A percentile compares a stretch with the other conserved stretches of the same genome.
Conservation (phyloP, 164 flowering plant genomes). For the Annona squamosa region DNA sequence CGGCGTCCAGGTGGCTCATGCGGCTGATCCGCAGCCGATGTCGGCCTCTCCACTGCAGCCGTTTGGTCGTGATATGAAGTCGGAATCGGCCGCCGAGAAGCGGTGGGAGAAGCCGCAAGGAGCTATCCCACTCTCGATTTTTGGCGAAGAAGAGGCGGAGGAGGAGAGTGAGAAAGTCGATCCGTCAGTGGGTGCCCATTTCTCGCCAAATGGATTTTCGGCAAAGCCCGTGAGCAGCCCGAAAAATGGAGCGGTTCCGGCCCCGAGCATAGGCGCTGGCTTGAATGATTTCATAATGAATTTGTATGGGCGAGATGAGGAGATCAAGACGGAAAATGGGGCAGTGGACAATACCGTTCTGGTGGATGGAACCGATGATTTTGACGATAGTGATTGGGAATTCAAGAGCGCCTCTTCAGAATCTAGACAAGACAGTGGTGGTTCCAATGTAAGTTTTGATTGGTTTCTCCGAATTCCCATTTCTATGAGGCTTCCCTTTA, state of each 20-base stretch:
- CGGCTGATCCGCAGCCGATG: constrained; percentile 3
- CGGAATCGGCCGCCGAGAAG: constrained; percentile 6
- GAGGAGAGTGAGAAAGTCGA: constrained; percentile 15
- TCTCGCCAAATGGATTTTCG: constrained; percentile 3
- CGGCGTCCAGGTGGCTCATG: neutral
- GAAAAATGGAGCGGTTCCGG: constrained; percentile 17
- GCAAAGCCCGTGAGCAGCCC: constrained; percentile 5
- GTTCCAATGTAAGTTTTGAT: constrained; percentile 23
- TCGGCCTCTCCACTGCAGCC: constrained; percentile 3
- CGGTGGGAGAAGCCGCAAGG: constrained; percentile 46
- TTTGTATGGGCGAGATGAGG: constrained; percentile 27
- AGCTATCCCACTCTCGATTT: constrained; percentile 68
- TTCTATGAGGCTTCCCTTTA: neutral
- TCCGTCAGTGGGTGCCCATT: constrained; percentile 5
- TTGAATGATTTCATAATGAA: constrained; percentile 36
- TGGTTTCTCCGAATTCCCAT: neutral
- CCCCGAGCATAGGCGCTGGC: neutral
- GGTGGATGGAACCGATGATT: constrained; percentile 15
- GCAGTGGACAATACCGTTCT: constrained; percentile 14
- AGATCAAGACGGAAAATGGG: constrained; percentile 14
- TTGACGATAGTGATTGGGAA: constrained; percentile 32
- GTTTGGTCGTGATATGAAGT: neutral
- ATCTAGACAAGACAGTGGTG: constrained; percentile 2
- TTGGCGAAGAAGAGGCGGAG: constrained; percentile 42
- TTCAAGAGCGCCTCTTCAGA: constrained; percentile 36